A percentile compares a stretch with the other conserved stretches of the same genome.
These are phyloP conservation scores for Aspergillus brasiliensis DNA, from an alignment of 2,329 filamentous ascomycete genomes.

Conservation along the genomic window DNA sequence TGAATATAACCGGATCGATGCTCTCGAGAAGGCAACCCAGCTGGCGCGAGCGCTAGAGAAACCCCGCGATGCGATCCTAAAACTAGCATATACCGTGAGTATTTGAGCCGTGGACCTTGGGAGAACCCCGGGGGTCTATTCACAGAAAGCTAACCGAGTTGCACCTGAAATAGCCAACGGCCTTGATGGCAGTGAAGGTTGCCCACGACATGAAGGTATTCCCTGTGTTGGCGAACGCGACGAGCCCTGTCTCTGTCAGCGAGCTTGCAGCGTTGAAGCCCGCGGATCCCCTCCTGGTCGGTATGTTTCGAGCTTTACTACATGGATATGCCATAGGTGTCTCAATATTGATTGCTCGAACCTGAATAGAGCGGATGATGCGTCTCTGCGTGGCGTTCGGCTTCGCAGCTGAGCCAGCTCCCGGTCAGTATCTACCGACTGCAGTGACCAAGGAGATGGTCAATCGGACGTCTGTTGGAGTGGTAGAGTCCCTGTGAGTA, in stretches of 20 bases:
- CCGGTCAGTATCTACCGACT: slow-evolving; percentile 20
- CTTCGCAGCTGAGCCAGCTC: slow-evolving; percentile 18
- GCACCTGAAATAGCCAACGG: slow-evolving; percentile 17
- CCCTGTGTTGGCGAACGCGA: slow-evolving; percentile 17
- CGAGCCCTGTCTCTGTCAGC: slow-evolving; percentile 12
- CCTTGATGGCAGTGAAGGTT: slow-evolving; percentile 24
- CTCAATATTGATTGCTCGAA: neutral
- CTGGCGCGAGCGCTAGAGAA: slow-evolving; percentile 22
- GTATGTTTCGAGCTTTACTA: slow-evolving; percentile 11
- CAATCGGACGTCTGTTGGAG: slow-evolving; percentile 17
- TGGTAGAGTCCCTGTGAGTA: slow-evolving; percentile 23
- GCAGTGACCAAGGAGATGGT: slow-evolving; percentile 21
- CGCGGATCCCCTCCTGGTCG: slow-evolving; percentile 27
- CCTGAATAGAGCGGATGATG: slow-evolving; percentile 25
- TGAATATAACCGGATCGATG: slow-evolving; percentile 16
- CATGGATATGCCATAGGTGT: too few relatives aligned
- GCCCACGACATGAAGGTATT: slow-evolving; percentile 25
- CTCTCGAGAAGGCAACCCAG: slow-evolving; percentile 18
- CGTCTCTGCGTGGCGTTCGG: slow-evolving; percentile 22
- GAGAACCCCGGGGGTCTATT: too few relatives aligned
- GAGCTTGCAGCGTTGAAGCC: slow-evolving; percentile 24
- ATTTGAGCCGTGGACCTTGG: neutral
- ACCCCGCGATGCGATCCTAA: slow-evolving; percentile 23
- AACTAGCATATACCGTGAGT: slow-evolving; percentile 21
- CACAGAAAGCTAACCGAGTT: too few relatives aligned